Evolutionary conservation across 805 yeast genomes (phyloP).

Genomic region (Pichia californica): DNA sequence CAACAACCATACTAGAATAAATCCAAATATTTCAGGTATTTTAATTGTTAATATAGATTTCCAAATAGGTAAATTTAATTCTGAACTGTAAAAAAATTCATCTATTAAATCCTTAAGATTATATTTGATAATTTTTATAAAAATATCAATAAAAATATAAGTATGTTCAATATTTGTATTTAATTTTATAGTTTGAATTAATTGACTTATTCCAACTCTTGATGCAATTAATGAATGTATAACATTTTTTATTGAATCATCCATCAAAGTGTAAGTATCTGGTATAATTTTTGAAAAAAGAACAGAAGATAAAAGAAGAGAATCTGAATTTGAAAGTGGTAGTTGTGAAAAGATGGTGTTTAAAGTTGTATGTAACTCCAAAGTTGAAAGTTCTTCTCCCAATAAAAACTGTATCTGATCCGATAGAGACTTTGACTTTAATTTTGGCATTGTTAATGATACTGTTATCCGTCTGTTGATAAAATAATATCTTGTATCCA

Average conservation of each 20-base stretch:
- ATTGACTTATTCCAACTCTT: constrained; percentile 17
- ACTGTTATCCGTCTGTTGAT: too few species aligned
- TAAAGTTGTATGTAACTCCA: constrained; percentile 1
- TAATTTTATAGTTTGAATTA: constrained; percentile 2
- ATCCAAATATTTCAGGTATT: constrained; percentile 12
- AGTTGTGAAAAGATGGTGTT: constrained; percentile 3
- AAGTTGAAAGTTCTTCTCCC: neutral
- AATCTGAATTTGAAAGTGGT: constrained; percentile 7
- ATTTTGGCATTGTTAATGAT: too few species aligned
- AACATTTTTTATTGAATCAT: neutral
- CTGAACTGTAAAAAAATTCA: neutral
- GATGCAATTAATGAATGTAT: constrained; percentile 12
- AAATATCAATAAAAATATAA: constrained; percentile 10
- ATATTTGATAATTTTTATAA: neutral
- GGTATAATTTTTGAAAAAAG: constrained; percentile 17
- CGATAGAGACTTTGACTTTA: neutral
- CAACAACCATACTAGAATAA: constrained; percentile 1
- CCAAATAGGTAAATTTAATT: neutral
- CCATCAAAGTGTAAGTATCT: constrained; percentile 16
- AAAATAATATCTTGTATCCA: too few species aligned
- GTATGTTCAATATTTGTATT: neutral
- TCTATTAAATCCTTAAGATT: neutral
- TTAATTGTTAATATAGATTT: constrained; percentile 13
- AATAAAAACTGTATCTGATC: neutral
- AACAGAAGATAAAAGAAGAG: constrained; percentile 12